These are phyloP conservation scores for Thelonectria discophora DNA, from an alignment of 2,329 filamentous ascomycete genomes.

Conservation along the genomic window DNA sequence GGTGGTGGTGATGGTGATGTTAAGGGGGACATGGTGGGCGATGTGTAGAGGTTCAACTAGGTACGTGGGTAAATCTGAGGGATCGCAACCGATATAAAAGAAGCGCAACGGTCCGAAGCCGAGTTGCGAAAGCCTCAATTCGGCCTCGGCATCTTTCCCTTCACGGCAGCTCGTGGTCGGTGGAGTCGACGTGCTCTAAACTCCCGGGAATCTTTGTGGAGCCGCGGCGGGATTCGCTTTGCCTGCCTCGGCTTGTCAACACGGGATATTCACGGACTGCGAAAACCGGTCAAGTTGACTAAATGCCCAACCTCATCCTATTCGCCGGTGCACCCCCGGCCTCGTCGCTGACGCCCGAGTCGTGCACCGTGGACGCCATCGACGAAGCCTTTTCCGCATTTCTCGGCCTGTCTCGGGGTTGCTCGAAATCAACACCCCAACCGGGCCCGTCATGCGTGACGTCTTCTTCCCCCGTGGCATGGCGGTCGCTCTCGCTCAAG, in stretches of 20 bases:
- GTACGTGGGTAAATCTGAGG: no score
- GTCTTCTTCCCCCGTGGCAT: slow-evolving; percentile 47
- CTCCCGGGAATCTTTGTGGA: slow-evolving; percentile 7
- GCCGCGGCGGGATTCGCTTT: background rate
- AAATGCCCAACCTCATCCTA: slow-evolving; percentile 49
- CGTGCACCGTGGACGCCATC: slow-evolving; percentile 45
- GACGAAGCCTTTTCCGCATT: slow-evolving; percentile 40
- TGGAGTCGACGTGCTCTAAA: background rate
- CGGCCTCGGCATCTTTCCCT: background rate
- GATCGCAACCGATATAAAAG: background rate
- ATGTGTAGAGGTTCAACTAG: background rate
- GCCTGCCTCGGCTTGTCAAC: slow-evolving; percentile 12
- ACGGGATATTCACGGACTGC: slow-evolving; percentile 1
- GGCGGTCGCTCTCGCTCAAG: slow-evolving; percentile 64
- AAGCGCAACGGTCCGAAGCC: background rate
- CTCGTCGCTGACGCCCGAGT: slow-evolving; percentile 40
- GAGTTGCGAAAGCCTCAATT: background rate
- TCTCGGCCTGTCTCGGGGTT: slow-evolving; percentile 29
- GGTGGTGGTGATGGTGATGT: slow-evolving; percentile 33
- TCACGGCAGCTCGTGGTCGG: background rate
- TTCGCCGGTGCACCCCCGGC: slow-evolving; percentile 48
- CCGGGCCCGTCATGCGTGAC: slow-evolving; percentile 45
- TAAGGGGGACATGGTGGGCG: background rate
- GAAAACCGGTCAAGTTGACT: no score
- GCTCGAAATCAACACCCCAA: background rate